These are phyloP conservation scores for Glycyrrhiza uralensis DNA, from an alignment of 306 rosid genomes.

Conservation along the genomic window DNA sequence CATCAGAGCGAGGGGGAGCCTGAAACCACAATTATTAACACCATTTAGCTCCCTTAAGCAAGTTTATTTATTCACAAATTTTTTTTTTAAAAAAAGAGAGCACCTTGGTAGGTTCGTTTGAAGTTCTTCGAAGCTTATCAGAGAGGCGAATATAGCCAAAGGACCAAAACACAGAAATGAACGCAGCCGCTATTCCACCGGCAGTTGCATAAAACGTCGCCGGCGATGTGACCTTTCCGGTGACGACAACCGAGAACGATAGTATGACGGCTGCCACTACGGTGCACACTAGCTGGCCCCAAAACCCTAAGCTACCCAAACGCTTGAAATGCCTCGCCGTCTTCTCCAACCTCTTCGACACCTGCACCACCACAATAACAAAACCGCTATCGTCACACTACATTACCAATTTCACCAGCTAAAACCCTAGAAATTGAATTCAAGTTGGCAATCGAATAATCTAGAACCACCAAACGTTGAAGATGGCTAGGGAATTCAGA, in stretches of 20 bases:
- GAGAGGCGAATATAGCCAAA: constrained; percentile 94
- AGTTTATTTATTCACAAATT: constrained; percentile 7
- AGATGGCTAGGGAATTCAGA: neutral
- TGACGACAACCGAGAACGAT: constrained; percentile 75
- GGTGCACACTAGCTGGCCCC: constrained; percentile 94
- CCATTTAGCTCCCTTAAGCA: neutral
- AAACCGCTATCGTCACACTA: neutral
- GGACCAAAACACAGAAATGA: constrained; percentile 95
- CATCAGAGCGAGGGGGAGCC: constrained; percentile 99
- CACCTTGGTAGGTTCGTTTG: constrained; percentile 86
- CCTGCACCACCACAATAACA: constrained; percentile 46
- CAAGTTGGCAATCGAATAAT: neutral
- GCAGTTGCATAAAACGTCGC: constrained; percentile 91
- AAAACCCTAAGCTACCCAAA: constrained; percentile 83
- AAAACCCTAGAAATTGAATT: constrained; percentile 24
- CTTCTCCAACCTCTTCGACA: constrained; percentile 77
- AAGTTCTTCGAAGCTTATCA: constrained; percentile 74
- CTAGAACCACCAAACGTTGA: neutral
- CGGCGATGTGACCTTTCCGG: constrained; percentile 84
- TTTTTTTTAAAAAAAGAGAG: neutral
- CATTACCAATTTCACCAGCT: neutral
- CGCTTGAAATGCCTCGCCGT: constrained; percentile 93
- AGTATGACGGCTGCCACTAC: constrained; percentile 88
- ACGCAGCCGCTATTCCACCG: constrained; percentile 86
- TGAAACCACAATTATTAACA: constrained; percentile 35